Percentiles rank a stretch among this genome's conserved stretches.
These are phyloP conservation scores for Alternaria longipes DNA, from an alignment of 2,329 filamentous ascomycete genomes.

Conservation along the genomic window DNA sequence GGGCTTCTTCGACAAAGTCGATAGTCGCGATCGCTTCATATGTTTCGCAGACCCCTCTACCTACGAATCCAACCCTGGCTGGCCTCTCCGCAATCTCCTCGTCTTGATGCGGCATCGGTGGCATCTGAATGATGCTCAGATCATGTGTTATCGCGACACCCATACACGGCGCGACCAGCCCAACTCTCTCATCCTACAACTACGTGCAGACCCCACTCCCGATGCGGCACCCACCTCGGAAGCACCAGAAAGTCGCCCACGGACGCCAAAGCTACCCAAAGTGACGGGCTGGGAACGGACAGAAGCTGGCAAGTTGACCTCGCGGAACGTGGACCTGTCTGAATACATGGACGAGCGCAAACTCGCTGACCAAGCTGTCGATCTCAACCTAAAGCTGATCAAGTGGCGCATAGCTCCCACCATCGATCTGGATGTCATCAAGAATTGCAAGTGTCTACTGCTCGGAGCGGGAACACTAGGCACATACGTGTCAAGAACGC, in stretches of 20 bases:
- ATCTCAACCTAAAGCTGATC: constrained; percentile 96
- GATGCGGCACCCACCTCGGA: constrained; percentile 21
- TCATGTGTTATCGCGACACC: constrained; percentile 89
- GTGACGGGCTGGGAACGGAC: constrained; percentile 96
- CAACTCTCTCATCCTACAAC: constrained; percentile 77
- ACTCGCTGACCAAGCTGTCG: constrained; percentile 91
- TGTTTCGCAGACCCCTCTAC: constrained; percentile 94
- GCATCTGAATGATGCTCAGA: constrained; percentile 77
- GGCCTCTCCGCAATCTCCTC: constrained; percentile 90
- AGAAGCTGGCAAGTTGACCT: constrained; percentile 76
- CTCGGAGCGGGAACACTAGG: constrained; percentile 93
- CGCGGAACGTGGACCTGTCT: constrained; percentile 81
- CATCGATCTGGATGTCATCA: constrained; percentile 87
- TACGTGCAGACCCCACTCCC: constrained; percentile 34
- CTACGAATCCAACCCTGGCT: constrained; percentile 85
- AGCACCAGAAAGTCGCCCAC: constrained; percentile 30
- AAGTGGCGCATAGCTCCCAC: constrained; percentile 96
- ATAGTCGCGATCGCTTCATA: constrained; percentile 79
- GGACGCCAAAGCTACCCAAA: constrained; percentile 73
- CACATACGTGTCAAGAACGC: constrained; percentile 88
- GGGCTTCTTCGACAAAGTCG: constrained; percentile 81
- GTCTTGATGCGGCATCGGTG: constrained; percentile 85
- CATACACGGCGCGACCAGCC: constrained; percentile 80
- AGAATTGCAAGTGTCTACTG: constrained; percentile 86
- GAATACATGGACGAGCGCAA: constrained; percentile 92